phyloP scores from a whole-genome alignment of 345 rosid species.

The Murraya koenigii region DNA sequence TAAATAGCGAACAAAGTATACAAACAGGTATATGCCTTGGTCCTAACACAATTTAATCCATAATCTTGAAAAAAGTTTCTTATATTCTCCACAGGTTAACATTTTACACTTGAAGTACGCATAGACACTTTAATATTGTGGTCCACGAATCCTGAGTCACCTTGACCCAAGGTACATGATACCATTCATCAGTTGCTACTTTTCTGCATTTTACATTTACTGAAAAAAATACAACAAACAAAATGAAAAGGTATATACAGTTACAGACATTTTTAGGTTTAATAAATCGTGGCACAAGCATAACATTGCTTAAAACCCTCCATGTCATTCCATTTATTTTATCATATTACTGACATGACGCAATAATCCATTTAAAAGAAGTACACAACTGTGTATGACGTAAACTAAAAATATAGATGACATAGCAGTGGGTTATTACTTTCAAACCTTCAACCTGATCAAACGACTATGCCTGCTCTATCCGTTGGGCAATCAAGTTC shows the following conservation, averaged over 20 bases:
- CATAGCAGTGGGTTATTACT: neutral
- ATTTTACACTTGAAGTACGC: neutral
- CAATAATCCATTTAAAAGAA: neutral
- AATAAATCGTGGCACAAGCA: neutral
- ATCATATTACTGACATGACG: neutral
- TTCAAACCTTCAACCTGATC: neutral
- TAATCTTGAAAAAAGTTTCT: neutral
- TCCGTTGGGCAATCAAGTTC: slow-evolving; percentile 54
- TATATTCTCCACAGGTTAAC: neutral
- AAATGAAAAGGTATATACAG: neutral
- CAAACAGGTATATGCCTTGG: neutral
- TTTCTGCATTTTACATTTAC: neutral
- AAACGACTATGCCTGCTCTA: slow-evolving; percentile 32
- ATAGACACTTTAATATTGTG: neutral
- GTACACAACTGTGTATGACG: neutral
- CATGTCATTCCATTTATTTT: neutral
- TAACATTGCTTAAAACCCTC: neutral
- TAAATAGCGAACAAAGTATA: neutral
- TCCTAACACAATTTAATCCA: neutral
- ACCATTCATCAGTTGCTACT: neutral
- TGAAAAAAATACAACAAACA: neutral
- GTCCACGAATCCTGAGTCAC: neutral
- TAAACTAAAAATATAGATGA: neutral
- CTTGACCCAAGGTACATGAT: neutral
- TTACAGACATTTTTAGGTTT: neutral